Conservation (phyloP, 305 asterid genomes). For the Solanum hybrid region DNA sequence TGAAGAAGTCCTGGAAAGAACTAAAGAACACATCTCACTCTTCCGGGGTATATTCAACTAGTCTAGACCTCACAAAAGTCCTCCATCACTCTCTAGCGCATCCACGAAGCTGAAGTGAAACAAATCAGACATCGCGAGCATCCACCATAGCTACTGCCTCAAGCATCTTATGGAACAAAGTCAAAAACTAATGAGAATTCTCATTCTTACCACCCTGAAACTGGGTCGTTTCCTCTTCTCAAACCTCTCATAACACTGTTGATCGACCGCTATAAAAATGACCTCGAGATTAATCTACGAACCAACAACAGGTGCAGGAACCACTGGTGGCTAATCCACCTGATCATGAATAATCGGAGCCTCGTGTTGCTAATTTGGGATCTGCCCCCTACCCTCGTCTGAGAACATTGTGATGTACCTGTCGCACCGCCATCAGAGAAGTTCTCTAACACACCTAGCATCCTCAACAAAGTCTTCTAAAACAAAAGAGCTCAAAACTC, state of each 20-base stretch:
- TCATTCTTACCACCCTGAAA: neutral
- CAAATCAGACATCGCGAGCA: neutral
- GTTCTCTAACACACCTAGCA: neutral
- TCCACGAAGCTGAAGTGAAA: neutral
- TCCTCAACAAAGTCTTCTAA: neutral
- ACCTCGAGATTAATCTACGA: neutral
- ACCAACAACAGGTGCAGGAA: neutral
- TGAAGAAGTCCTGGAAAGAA: neutral
- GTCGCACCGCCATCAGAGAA: rapidly evolving
- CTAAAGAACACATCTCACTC: neutral
- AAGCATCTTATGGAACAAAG: neutral
- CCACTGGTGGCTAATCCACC: neutral
- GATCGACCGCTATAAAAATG: neutral
- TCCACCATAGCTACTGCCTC: neutral
- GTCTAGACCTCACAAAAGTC: neutral
- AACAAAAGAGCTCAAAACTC: neutral
- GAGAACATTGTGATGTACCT: neutral
- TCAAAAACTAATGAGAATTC: neutral
- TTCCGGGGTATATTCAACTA: neutral
- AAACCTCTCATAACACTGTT: neutral
- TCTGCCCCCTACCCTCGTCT: neutral
- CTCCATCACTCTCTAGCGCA: neutral
- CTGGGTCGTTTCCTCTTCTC: neutral
- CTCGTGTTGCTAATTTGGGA: neutral
- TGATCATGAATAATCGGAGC: neutral